Evolutionary conservation across 2,329 filamentous ascomycete genomes (phyloP).

Genomic region (Claviceps citrina): DNA sequence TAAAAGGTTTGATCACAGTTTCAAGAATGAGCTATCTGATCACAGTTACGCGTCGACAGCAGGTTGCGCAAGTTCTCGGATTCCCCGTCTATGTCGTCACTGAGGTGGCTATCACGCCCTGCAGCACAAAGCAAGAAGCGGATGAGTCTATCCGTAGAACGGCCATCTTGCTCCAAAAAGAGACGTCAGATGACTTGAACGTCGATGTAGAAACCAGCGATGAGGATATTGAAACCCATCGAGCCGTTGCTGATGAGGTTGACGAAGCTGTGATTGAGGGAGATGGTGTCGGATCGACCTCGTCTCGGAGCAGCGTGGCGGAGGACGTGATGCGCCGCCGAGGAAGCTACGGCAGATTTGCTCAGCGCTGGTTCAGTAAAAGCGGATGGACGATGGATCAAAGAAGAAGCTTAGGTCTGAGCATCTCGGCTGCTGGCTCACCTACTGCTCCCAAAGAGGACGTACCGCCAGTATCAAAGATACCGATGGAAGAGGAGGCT

Average conservation of each 20-base stretch:
- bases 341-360: slow-evolving; percentile 78
- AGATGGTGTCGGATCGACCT: slow-evolving; percentile 18
- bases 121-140: slow-evolving; percentile 61
- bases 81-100: slow-evolving; percentile 75
- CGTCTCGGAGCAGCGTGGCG: slow-evolving; percentile 49
- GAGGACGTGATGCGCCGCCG: slow-evolving; percentile 76
- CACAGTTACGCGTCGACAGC: slow-evolving; percentile 69
- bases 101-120: slow-evolving; percentile 80
- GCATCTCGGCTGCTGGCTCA: slow-evolving; percentile 19
- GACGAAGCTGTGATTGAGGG: slow-evolving; percentile 25
- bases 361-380: slow-evolving; percentile 79
- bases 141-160: slow-evolving; percentile 54
- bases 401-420: slow-evolving; percentile 54
- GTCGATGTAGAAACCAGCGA: slow-evolving; percentile 32
- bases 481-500: slow-evolving; percentile 26
- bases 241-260: slow-evolving; percentile 25
- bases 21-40: slow-evolving; percentile 72
- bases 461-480: slow-evolving; percentile 10
- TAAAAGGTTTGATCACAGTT: slow-evolving; percentile 64
- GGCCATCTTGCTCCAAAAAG: slow-evolving; percentile 24
- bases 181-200: slow-evolving; percentile 24
- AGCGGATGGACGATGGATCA: slow-evolving; percentile 65
- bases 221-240: slow-evolving; percentile 26
- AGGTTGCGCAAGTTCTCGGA: slow-evolving; percentile 75
- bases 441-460: slow-evolving; percentile 9